Evolutionary conservation across 2,329 filamentous ascomycete species (phyloP).

Genomic region (Nannizzia gypsea): DNA sequence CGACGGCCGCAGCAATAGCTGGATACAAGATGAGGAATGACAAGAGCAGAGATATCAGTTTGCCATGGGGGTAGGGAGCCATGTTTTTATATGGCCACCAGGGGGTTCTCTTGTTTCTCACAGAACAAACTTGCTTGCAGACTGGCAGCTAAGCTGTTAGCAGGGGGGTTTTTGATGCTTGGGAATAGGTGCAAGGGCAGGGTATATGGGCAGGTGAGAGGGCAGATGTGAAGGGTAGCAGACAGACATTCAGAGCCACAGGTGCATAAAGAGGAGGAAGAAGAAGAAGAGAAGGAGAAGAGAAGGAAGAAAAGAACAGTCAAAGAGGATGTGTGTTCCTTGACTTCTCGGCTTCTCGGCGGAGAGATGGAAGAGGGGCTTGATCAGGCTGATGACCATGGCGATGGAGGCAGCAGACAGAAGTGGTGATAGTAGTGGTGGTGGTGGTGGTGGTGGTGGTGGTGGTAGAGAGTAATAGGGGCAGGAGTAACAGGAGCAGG

Average conservation of each 20-base stretch:
- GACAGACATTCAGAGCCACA: too few relatives aligned
- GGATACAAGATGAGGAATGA: conserved; percentile 6
- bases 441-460: neutral
- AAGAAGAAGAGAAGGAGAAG: neutral
- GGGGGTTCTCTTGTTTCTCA: neutral
- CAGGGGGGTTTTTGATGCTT: neutral
- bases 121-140: neutral
- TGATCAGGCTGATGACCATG: conserved; percentile 1
- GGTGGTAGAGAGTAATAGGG: neutral
- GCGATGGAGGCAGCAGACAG: conserved; percentile 6
- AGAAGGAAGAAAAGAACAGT: neutral
- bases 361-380: conserved; percentile 1
- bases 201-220: too few relatives aligned
- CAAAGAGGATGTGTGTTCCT: neutral
- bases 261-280: neutral
- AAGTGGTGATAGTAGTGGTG: neutral
- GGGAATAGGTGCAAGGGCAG: neutral
- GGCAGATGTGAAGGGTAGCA: neutral
- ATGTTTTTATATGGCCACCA: conserved; percentile 1
- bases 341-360: conserved; percentile 6
- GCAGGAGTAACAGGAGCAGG: too few relatives aligned
- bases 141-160: neutral
- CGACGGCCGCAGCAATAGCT: conserved; percentile 14
- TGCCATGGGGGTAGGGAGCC: neutral
- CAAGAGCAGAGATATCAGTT: conserved; percentile 6